phyloP scores from a whole-genome alignment of 2,329 filamentous ascomycete species.

The Botrytis deweyae region DNA sequence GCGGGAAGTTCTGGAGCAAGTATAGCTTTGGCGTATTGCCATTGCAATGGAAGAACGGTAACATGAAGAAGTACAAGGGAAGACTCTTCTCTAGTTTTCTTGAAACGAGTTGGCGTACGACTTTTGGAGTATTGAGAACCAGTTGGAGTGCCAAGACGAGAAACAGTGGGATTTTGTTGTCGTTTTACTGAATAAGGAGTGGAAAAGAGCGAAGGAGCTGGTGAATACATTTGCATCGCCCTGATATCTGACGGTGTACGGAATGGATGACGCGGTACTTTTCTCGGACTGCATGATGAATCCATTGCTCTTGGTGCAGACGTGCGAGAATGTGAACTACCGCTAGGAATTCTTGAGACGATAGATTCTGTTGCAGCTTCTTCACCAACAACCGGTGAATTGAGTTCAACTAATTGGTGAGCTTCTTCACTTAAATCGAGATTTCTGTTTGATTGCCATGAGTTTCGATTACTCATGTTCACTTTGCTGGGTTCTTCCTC shows the following conservation, averaged over 20 bases:
- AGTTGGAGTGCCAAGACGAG: slow-evolving; percentile 56
- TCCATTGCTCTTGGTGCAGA: slow-evolving; percentile 40
- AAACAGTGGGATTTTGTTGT: slow-evolving; percentile 47
- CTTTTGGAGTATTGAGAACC: slow-evolving; percentile 31
- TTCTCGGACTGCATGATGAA: slow-evolving; percentile 46
- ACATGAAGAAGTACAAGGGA: slow-evolving; percentile 77
- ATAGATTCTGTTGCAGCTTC: slow-evolving; percentile 41
- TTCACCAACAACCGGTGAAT: slow-evolving; percentile 35
- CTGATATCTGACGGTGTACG: slow-evolving; percentile 68
- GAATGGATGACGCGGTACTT: slow-evolving; percentile 63
- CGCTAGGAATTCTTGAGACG: slow-evolving; percentile 46
- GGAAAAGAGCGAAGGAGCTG: slow-evolving; percentile 55
- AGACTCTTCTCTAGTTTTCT: slow-evolving; percentile 53
- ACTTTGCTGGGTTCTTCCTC: slow-evolving; percentile 27
- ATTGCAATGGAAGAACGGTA: slow-evolving; percentile 68
- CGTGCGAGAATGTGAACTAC: slow-evolving; percentile 30
- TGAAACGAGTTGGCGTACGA: slow-evolving; percentile 57
- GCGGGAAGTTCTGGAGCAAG: slow-evolving; percentile 47
- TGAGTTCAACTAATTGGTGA: slow-evolving; percentile 32
- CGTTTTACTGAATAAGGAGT: slow-evolving; percentile 56
- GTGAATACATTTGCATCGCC: slow-evolving; percentile 71
- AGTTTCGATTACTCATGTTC: slow-evolving; percentile 6
- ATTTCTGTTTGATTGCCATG: slow-evolving; percentile 14
- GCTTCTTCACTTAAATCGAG: slow-evolving; percentile 16
- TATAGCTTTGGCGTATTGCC: slow-evolving; percentile 61